phyloP scores from a whole-genome alignment of 371 early-diverging fungal species.

The Mortierella polycephala region DNA sequence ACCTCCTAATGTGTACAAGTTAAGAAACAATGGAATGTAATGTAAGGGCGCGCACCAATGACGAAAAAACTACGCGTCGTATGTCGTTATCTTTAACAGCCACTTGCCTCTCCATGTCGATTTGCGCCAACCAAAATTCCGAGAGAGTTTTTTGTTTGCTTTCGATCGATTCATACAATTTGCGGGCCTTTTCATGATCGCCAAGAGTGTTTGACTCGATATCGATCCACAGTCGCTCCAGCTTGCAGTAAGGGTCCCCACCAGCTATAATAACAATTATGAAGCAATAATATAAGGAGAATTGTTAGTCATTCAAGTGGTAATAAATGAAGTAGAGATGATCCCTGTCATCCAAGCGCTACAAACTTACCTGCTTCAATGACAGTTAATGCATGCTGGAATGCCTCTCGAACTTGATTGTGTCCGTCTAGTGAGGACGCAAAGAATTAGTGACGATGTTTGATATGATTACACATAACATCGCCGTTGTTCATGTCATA shows the following conservation, averaged over 20 bases:
- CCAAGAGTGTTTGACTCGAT: constrained; percentile 21
- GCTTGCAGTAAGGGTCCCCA: constrained; percentile 39
- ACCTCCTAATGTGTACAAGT: constrained; percentile 4
- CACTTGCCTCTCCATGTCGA: constrained; percentile 30
- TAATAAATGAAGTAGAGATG: too few species aligned
- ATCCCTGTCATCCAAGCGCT: too few species aligned
- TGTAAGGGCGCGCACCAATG: neutral
- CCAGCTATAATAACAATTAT: constrained; percentile 19
- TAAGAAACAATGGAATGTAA: neutral
- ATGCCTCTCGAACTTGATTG: constrained; percentile 10
- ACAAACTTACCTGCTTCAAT: constrained; percentile 21
- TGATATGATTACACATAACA: too few species aligned
- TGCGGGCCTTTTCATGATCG: constrained; percentile 23
- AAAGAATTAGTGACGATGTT: too few species aligned
- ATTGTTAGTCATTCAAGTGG: too few species aligned
- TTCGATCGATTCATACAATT: constrained; percentile 28
- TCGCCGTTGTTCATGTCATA: neutral
- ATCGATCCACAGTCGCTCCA: constrained; percentile 45
- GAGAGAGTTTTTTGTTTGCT: constrained; percentile 22
- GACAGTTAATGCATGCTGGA: constrained; percentile 28
- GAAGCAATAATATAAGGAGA: too few species aligned
- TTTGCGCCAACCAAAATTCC: constrained; percentile 33
- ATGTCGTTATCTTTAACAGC: too few species aligned
- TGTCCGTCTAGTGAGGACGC: constrained; percentile 17
- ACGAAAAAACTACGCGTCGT: too few species aligned